Base-by-base conservation (phyloP, 2,329 filamentous ascomycete genomes). In the Aspergillus clavatus region DNA sequence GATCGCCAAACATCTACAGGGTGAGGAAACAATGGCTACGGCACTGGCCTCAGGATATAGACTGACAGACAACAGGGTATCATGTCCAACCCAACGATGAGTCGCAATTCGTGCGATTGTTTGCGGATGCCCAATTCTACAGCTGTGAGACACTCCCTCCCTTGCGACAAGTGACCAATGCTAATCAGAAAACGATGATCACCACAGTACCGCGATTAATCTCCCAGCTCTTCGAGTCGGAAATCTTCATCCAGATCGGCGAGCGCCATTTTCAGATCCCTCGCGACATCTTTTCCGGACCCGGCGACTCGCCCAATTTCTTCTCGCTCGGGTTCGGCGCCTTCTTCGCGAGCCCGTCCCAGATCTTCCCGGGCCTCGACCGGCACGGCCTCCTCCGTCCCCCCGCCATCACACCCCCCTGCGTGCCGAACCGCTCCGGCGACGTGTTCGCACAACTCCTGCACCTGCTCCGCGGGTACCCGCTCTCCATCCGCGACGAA, bases 121-220 rank as follows among this genome's bases (percentile, higher is more conserved):
- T 95, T 67, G 89, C 90, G 16, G 91, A 97, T 68, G 89, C 91
- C 1, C 91, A 96, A 62, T 96, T 96, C 70, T 97, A 96, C 69
- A 89, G 81, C 60, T 72, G 86, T 89, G 73, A 62, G 81, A 67
- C 12, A 14, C 12, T n/a, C 19, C 18, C 11, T 19, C 7, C 4
- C 3, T 2, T 18, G 22, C 4, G 18, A 12, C 10, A 12, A 27
- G 18, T 11, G 11, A 37, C 3, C 11, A 18, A 42, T 16, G 21
- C n/a, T n/a, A 27, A 14, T 14, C 8, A 24, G 23, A 8, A n/a
- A n/a, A 37, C 10, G 24, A 31, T 54, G 5, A 43, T 54, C n/a
- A n/a, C 5, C 7, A 21, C 38, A 90, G 86, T 97, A 42, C 91
- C 91, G 21, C 86, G 87, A 54, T 75, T 97, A 48, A 89, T 91